Evolutionary conservation across 805 yeast genomes (phyloP), one percentile per base, ranked within the genome.

Genomic region (Wickerhamiella kurtzmanii): DNA sequence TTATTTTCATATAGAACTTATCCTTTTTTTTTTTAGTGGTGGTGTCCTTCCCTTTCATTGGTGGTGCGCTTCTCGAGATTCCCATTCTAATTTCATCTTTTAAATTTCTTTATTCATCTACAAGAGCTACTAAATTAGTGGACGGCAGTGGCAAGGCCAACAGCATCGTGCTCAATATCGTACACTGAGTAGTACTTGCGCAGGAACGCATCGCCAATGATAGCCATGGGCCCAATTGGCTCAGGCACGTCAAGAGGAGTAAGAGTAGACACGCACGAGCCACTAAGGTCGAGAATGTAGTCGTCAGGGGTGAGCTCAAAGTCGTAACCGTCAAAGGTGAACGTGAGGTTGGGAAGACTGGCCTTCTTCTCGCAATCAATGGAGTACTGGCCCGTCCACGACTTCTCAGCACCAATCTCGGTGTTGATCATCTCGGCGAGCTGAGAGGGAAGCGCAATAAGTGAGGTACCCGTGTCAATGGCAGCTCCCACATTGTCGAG

Each of bases 241-340:
- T 80, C 85, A 46, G 97, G 97, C 79, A 92, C 77, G 64, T 92
- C 98, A 89, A 92, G 78, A 58, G 95, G 94, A 37, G 95, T 87
- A 73, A 92, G 84, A 5, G 94, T 94, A 50, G 96, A 88, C 60
- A 89, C 82, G 75, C 98, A 92, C 40, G 94, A 78, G 39, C 97
- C 98, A 50, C 92, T 77, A 37, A 86, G 83, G 67, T 92, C 97
- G 66, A 92, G 75, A 50, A 89, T 85, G 75, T 92, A 92, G 65
- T 92, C 98, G 62, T 77, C 80, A 37, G 98, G 81, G 52, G 81
- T 62, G 63, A 92, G 79, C 45, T 95, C 82, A 73, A 88, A 92
- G 73, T 89, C 86, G 71, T 82, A 74, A 54, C 97, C 97, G 50
- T 76, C 79, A 56, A 92, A 82, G 64, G 73, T 88, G 67, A 92